Evolutionary conservation across 495 filamentous ascomycete genomes (phyloP).

Genomic region (Glonium stellatum): DNA sequence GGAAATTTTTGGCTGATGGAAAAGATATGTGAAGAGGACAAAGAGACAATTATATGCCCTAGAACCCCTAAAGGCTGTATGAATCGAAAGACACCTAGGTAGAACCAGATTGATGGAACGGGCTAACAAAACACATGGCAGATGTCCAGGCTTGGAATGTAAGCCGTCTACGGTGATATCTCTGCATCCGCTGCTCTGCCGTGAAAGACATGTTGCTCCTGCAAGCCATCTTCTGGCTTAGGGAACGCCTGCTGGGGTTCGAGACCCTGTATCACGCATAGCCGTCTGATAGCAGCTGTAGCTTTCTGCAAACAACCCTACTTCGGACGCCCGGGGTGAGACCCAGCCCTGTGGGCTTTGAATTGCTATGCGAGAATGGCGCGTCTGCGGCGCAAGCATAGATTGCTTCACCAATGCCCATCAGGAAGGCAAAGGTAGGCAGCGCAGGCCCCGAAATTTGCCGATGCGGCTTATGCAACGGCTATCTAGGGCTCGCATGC

Average conservation of each 20-base stretch:
- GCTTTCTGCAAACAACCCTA: neutral
- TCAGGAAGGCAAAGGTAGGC: too few relatives aligned
- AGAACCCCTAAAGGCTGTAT: too few relatives aligned
- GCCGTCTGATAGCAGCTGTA: neutral
- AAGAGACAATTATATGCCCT: too few relatives aligned
- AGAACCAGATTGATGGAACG: neutral
- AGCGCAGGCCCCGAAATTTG: too few relatives aligned
- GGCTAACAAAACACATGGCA: neutral
- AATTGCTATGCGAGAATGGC: neutral
- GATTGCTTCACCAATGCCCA: neutral
- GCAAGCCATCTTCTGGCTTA: neutral
- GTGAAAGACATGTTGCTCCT: neutral
- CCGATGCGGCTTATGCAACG: too few relatives aligned
- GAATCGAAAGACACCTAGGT: neutral
- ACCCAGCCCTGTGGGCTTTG: neutral
- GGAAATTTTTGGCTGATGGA: too few relatives aligned
- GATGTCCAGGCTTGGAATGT: neutral
- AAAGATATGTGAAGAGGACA: too few relatives aligned
- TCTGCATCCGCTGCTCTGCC: neutral
- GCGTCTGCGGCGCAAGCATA: neutral
- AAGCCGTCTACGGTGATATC: neutral
- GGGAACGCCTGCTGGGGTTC: neutral
- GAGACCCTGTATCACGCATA: neutral
- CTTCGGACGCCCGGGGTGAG: neutral
- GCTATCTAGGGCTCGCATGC: neutral